phyloP scores from a whole-genome alignment of 495 filamentous ascomycete species.

The Penicillium ucsense region DNA sequence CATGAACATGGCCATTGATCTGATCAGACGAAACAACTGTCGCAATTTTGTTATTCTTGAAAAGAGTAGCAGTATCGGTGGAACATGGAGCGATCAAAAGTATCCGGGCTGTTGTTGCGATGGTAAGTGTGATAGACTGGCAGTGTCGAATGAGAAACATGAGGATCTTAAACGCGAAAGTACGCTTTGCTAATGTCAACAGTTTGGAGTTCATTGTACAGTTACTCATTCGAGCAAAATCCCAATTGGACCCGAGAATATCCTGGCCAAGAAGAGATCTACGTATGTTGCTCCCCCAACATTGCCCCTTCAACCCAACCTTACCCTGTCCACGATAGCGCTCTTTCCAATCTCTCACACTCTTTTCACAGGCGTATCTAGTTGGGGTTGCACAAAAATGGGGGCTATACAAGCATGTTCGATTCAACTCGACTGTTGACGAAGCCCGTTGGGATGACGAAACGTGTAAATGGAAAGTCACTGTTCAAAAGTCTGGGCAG shows the following conservation, averaged over 20 bases:
- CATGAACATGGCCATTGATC: conserved; percentile 49
- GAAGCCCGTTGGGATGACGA: conserved; percentile 48
- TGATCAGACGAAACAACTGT: conserved; percentile 42
- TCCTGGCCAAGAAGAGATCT: conserved; percentile 54
- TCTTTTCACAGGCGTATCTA: conserved; percentile 41
- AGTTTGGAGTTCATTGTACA: conserved; percentile 47
- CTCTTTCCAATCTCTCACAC: too few species aligned
- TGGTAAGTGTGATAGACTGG: conserved; percentile 14
- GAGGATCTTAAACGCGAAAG: too few species aligned
- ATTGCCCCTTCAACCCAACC: conserved; percentile 2
- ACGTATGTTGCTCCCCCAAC: conserved; percentile 19
- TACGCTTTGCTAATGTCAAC: neutral
- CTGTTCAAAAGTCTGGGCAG: conserved; percentile 30
- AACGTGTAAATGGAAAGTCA: conserved; percentile 44
- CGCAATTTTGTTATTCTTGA: conserved; percentile 48
- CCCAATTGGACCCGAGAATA: conserved; percentile 55
- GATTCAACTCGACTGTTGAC: conserved; percentile 44
- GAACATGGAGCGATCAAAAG: conserved; percentile 47
- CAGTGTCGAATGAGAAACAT: neutral
- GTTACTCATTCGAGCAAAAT: conserved; percentile 58
- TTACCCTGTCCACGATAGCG: too few species aligned
- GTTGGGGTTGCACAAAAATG: conserved; percentile 48
- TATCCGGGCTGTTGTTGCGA: conserved; percentile 48
- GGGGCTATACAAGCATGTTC: conserved; percentile 45
- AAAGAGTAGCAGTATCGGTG: conserved; percentile 42